Conservation (phyloP, 345 rosid genomes). For the Toxicodendron radicans region DNA sequence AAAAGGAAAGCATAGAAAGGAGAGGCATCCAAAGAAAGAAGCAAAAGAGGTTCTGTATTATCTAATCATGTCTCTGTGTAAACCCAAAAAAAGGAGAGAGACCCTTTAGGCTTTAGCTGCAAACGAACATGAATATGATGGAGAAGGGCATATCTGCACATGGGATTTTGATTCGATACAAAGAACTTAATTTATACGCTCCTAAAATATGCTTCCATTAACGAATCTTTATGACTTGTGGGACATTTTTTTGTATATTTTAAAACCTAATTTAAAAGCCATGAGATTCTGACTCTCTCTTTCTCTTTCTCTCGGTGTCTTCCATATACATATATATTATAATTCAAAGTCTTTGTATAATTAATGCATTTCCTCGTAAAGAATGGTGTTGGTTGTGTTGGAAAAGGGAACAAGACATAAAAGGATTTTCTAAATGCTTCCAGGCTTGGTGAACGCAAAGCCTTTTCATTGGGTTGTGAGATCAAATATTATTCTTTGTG, state of each 20-base stretch:
- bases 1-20: background rate
- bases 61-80: conserved; percentile 25
- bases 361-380: conserved; percentile 8
- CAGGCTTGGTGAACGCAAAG: conserved; percentile 24
- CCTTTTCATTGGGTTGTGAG: conserved; percentile 30
- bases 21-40: conserved; percentile 35
- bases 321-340: background rate
- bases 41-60: conserved; percentile 15
- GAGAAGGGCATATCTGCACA: conserved; percentile 28
- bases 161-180: conserved; percentile 24
- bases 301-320: background rate
- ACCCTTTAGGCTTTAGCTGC: background rate
- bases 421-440: conserved; percentile 1
- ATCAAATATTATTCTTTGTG: conserved; percentile 36
- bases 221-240: conserved; percentile 22
- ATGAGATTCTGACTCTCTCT: conserved; percentile 17
- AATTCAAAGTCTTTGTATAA: conserved; percentile 4
- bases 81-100: background rate
- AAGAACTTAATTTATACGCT: conserved; percentile 28
- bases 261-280: background rate
- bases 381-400: conserved; percentile 30
- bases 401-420: conserved; percentile 23
- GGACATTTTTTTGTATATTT: background rate
- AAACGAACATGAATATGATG: conserved; percentile 19
- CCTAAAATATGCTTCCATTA: conserved; percentile 23